A percentile compares a stretch with the other conserved stretches of the same genome.
Conservation (phyloP, 768 basidiomycete genomes). For the Russula compacta region DNA sequence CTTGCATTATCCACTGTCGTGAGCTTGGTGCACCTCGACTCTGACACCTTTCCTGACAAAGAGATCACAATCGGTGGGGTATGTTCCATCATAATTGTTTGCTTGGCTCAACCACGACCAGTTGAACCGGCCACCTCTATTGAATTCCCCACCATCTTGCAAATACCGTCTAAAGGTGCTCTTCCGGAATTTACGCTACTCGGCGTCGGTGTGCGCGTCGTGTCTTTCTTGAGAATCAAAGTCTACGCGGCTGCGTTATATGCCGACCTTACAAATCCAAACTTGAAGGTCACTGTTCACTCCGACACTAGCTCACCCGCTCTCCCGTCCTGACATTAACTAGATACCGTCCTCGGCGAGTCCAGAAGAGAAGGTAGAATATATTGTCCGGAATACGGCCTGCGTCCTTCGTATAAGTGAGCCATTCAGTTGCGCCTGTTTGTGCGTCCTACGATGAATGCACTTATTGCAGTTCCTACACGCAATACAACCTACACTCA, state of each 20-base stretch:
- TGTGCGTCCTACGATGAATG: not conserved
- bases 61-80: slow-evolving; percentile 19
- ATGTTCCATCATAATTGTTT: not conserved
- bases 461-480: slow-evolving; percentile 52
- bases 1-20: slow-evolving; percentile 29
- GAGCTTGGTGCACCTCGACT: slow-evolving; percentile 38
- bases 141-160: slow-evolving; percentile 58
- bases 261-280: slow-evolving; percentile 64
- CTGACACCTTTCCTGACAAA: slow-evolving; percentile 22
- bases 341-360: slow-evolving; percentile 49
- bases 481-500: slow-evolving; percentile 70
- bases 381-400: slow-evolving; percentile 56
- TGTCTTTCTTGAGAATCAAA: slow-evolving; percentile 80
- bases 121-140: slow-evolving; percentile 72
- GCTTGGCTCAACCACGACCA: slow-evolving; percentile 21
- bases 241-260: slow-evolving; percentile 91
- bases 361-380: slow-evolving; percentile 59
- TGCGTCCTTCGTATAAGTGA: slow-evolving; percentile 70
- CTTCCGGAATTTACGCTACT: slow-evolving; percentile 60
- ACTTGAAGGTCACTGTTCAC: slow-evolving; percentile 40
- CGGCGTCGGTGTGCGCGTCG: slow-evolving; percentile 79
- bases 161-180: slow-evolving; percentile 52
- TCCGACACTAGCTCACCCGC: not conserved
- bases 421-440: slow-evolving; percentile 14
- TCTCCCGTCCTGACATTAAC: not conserved